Conservation (phyloP, 163 green algal species). For the Volvox carteri region DNA sequence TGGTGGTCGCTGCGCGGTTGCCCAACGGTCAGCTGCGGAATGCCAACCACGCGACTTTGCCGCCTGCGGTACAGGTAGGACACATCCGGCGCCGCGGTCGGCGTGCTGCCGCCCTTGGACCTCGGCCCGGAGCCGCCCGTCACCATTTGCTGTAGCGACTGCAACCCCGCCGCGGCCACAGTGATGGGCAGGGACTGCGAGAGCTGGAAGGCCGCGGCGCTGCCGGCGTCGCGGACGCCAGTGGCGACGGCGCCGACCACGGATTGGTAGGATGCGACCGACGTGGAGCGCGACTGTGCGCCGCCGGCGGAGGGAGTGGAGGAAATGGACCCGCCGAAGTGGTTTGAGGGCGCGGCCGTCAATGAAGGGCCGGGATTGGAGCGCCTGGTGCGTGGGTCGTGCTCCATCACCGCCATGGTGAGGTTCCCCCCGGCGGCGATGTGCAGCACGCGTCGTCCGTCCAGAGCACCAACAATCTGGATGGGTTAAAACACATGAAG, state of each 20-base stretch:
- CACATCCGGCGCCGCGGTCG: background rate
- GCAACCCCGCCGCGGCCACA: conserved; percentile 33
- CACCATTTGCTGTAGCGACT: conserved; percentile 53
- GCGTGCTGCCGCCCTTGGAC: background rate
- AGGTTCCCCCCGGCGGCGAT: conserved; percentile 77
- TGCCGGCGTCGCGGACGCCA: background rate
- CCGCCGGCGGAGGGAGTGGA: conserved; percentile 23
- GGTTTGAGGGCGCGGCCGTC: background rate
- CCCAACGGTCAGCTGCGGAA: background rate
- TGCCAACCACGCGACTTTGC: conserved; percentile 12
- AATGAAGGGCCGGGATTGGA: background rate
- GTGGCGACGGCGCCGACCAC: background rate
- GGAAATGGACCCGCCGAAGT: background rate
- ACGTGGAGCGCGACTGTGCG: background rate
- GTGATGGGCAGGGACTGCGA: conserved; percentile 22
- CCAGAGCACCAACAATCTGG: conserved; percentile 55
- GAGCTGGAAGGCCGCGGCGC: conserved; percentile 15
- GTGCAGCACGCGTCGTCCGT: conserved; percentile 71
- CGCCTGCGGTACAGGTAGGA: background rate
- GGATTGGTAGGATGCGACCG: background rate
- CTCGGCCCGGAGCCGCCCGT: background rate
- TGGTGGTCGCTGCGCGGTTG: background rate
- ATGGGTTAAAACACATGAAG: background rate
- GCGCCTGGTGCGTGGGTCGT: conserved; percentile 65
- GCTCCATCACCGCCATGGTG: conserved; percentile 80